Conservation (phyloP, 176 grass and related monocot species). For the Cenchrus americanus region DNA sequence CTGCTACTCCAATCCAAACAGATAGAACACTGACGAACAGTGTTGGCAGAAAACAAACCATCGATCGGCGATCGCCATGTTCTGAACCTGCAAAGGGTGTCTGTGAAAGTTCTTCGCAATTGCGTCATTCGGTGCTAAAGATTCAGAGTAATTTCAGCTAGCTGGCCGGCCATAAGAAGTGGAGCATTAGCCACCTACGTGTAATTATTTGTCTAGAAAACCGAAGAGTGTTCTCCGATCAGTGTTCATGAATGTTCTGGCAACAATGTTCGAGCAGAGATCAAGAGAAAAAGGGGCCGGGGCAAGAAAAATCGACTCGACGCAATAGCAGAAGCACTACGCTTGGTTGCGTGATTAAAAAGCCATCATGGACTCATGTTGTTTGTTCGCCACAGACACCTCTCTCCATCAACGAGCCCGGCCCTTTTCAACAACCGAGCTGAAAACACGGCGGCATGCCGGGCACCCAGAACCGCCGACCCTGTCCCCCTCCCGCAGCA, state of each 20-base stretch:
- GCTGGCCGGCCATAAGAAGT: neutral
- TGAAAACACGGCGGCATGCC: slow-evolving; percentile 35
- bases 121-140: neutral
- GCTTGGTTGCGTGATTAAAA: neutral
- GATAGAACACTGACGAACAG: neutral
- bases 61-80: too few relatives aligned
- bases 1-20: neutral
- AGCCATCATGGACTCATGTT: neutral
- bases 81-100: neutral
- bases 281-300: neutral
- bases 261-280: neutral
- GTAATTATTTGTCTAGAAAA: neutral
- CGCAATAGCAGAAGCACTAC: neutral
- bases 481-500: neutral
- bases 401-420: neutral
- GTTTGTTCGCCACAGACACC: neutral
- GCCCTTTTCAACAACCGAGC: neutral
- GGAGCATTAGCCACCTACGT: neutral
- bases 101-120: neutral
- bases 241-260: slow-evolving; percentile 7
- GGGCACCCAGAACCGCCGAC: slow-evolving; percentile 1
- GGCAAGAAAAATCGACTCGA: neutral
- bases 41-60: neutral
- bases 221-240: neutral
- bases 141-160: neutral